These are phyloP conservation scores for Halophytophthora batemanensis DNA, from an alignment of 352 stramenopile genomes.

Conservation along the genomic window DNA sequence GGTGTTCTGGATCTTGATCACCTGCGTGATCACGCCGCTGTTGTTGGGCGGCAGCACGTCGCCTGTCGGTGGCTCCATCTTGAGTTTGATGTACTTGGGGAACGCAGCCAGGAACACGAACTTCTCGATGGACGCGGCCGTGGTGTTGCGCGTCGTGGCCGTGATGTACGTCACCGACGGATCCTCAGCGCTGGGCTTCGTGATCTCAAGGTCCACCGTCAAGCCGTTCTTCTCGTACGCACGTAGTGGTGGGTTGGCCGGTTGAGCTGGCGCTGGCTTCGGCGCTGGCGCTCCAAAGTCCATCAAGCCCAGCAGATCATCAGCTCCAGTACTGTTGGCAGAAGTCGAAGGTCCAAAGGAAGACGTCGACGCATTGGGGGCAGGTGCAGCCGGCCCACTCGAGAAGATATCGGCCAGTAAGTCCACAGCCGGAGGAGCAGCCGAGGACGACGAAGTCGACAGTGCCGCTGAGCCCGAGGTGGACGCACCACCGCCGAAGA, in stretches of 20 bases:
- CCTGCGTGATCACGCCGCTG: conserved; percentile 87
- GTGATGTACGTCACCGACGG: conserved; percentile 91
- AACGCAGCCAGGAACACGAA: conserved; percentile 95
- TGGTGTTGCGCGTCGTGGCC: conserved; percentile 93
- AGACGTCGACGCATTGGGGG: conserved; percentile 19
- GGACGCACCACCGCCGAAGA: conserved; percentile 84
- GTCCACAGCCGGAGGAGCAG: conserved; percentile 64
- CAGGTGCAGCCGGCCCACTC: conserved; percentile 27
- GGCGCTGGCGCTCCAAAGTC: conserved; percentile 54
- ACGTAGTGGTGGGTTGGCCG: conserved; percentile 61
- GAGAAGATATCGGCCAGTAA: conserved; percentile 95
- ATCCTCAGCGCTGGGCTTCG: conserved; percentile 93
- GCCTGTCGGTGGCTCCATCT: conserved; percentile 96
- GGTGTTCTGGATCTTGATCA: conserved; percentile 95
- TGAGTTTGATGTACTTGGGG: conserved; percentile 97
- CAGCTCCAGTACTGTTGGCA: conserved; percentile 13
- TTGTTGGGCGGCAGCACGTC: conserved; percentile 87
- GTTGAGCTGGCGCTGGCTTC: conserved; percentile 11
- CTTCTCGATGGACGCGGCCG: conserved; percentile 79
- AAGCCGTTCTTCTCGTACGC: conserved; percentile 97
- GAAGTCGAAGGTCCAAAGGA: conserved; percentile 17
- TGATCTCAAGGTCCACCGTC: conserved; percentile 87
- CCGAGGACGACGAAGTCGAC: conserved; percentile 20
- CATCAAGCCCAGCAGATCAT: conserved; percentile 70
- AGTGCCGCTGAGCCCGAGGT: conserved; percentile 18